Evolutionary conservation across 176 grass and related monocot species (phyloP).

Genomic region (Musa acuminata): DNA sequence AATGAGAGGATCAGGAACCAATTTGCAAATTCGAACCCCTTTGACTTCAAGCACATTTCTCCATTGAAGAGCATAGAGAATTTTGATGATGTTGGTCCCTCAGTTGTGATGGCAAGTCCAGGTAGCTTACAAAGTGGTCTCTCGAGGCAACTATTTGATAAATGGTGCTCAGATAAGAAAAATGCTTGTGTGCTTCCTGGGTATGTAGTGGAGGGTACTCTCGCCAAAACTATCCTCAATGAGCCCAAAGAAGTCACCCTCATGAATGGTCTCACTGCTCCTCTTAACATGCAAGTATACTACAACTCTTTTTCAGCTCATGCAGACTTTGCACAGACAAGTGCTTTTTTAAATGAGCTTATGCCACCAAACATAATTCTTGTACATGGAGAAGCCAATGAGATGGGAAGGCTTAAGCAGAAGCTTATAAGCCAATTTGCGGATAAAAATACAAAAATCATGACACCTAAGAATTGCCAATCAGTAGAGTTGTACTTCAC

Average conservation of each 20-base stretch:
- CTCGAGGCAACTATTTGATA: constrained; percentile 89
- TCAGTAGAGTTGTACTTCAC: constrained; percentile 78
- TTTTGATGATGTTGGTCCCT: constrained; percentile 82
- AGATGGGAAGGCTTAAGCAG: constrained; percentile 91
- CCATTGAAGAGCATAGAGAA: constrained; percentile 90
- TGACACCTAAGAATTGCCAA: constrained; percentile 87
- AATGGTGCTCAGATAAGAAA: constrained; percentile 93
- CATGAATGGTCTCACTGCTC: constrained; percentile 76
- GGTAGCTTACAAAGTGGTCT: constrained; percentile 77
- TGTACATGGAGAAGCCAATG: constrained; percentile 89
- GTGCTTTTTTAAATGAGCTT: constrained; percentile 72
- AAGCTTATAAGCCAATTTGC: constrained; percentile 74
- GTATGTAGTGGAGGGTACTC: constrained; percentile 86
- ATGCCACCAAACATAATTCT: constrained; percentile 84
- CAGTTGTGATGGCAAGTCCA: constrained; percentile 90
- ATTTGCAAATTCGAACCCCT: constrained; percentile 83
- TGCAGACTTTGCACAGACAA: constrained; percentile 85
- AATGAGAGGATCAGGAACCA: constrained; percentile 94
- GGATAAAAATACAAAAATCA: constrained; percentile 63
- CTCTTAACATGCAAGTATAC: constrained; percentile 86
- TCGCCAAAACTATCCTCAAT: constrained; percentile 81
- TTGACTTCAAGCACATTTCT: constrained; percentile 83
- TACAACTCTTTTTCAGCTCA: constrained; percentile 97
- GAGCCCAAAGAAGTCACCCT: constrained; percentile 93
- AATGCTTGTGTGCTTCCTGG: constrained; percentile 89